Base-by-base conservation (phyloP, 2,329 filamentous ascomycete genomes). In the Geoglossum cookeanum region DNA sequence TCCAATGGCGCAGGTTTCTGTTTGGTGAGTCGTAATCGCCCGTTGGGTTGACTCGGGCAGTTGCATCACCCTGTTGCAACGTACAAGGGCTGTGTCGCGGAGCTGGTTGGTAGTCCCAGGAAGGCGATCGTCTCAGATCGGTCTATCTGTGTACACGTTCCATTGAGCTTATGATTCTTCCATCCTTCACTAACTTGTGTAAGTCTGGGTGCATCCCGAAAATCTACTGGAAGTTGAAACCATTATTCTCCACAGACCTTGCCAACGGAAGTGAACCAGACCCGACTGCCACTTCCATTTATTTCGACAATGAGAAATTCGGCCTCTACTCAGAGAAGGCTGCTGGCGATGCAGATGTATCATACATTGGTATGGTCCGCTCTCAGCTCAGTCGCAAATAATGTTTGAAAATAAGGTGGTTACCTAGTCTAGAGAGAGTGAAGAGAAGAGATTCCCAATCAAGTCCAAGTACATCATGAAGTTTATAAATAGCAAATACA, bases 201-300 rank as follows among this genome's bases (percentile, higher is more conserved):
- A 57, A 85, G 82, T 95, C 74, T 98, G 92, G 92, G 84, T 98
- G 5, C 92, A 98, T 68, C 79, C 82, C 35, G 92, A 98, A 65
- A 97, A 98, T 70, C 75, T 97, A 32, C 81, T 97, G 63, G 92
- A 98, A 72, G 88, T 97, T 68, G 96, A 97, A 77, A 97, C 92
- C 4, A 83, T 88, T 65, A 94, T 98, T 60, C 79, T 97, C 35
- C 87, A 92, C 87, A 35, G 94, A 91, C 70, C 79, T 92, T 63
- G 78, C 86, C 49, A 87, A 95, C 64, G 81, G 81, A 52, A 81
- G 78, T 60, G 80, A 89, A 62, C 74, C 75, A 53, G 91, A 97
- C 65, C 92, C 92, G 4, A 86, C 87, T 55, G 86, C 97, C 62
- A 97, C 90, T n/a, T 96, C 90, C 30, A 80, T 98, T 45, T 98